phyloP scores from a whole-genome alignment of 768 basidiomycete genomes.

The Suillus weaverae region DNA sequence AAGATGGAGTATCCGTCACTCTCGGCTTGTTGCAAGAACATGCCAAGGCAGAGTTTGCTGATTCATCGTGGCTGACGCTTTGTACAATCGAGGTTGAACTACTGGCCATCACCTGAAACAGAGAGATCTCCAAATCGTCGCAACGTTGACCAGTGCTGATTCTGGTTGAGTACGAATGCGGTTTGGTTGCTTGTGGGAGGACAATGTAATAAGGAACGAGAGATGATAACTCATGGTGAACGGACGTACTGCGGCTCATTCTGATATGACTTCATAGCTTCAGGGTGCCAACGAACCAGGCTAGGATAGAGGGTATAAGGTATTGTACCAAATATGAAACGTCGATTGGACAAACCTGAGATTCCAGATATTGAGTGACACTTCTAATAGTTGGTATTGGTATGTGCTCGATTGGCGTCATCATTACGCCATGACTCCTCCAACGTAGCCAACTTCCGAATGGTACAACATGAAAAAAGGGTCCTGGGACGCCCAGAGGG shows the following conservation, averaged over 20 bases:
- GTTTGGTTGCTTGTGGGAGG: slow-evolving; percentile 60
- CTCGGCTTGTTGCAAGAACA: slow-evolving; percentile 88
- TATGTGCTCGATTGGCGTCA: slow-evolving; percentile 40
- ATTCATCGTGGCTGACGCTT: slow-evolving; percentile 76
- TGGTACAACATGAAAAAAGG: too few species aligned
- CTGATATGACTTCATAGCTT: slow-evolving; percentile 77
- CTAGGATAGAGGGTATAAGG: slow-evolving; percentile 38
- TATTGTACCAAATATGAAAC: slow-evolving; percentile 3
- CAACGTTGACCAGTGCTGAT: slow-evolving; percentile 89
- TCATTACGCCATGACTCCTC: slow-evolving; percentile 54
- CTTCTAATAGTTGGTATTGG: slow-evolving; percentile 76
- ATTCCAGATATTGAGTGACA: slow-evolving; percentile 82
- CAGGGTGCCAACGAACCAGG: slow-evolving; percentile 82
- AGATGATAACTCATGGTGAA: slow-evolving; percentile 10
- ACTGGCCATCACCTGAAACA: slow-evolving; percentile 55
- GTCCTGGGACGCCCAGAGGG: too few species aligned
- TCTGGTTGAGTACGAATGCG: slow-evolving; percentile 83
- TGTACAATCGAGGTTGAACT: slow-evolving; percentile 90
- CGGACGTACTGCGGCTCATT: slow-evolving; percentile 69
- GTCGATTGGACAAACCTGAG: slow-evolving; percentile 53
- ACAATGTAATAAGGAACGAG: slow-evolving; percentile 11
- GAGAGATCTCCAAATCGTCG: slow-evolving; percentile 70
- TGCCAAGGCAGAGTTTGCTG: slow-evolving; percentile 75
- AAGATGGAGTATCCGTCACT: slow-evolving; percentile 83
- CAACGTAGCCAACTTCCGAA: slow-evolving; percentile 57